Base-by-base conservation (phyloP, 2,329 filamentous ascomycete species). In the Fusarium subtropicale region DNA sequence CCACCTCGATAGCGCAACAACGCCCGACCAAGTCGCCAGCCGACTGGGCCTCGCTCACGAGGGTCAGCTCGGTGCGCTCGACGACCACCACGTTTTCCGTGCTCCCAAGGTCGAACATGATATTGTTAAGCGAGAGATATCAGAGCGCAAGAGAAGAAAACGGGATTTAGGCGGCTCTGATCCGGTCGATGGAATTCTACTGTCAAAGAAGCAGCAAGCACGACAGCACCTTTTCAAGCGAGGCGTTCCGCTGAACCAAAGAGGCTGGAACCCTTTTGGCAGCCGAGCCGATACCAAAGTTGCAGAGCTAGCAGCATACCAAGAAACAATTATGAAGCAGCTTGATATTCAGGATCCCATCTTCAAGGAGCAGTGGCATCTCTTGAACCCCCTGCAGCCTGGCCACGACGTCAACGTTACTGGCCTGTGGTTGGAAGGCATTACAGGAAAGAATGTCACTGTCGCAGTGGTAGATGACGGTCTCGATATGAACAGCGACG, bases 361-460 rank as follows among this genome's bases (percentile, higher is more conserved):
- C 54, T 99, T 98, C 80, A 85, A 87, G 42, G 91, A 97, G 59
- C 96, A 99, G 80, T 99, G 96, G 96, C 96, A 99, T 85, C 83
- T 99, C 47, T 90, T 92, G 82, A 99, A 99, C 77, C 85, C 91
- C 0, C 78, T 91, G 8, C 89, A 97, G 73, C 77, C 89, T 1
- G 95, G 94, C 8, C 92, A 98, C 80, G 96, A 99, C 78, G 87
- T 99, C 75, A 99, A 99, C 75, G 94, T 98, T n/a, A 97, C 94
- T 1, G 93, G 90, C 15, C 86, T 98, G 8, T 99, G 96, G 96
- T 78, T 93, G 73, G 89, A 96, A 72, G 95, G 94, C 7, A 90
- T 97, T 60, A 98, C 95, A 0, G 96, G 96, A 56, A 88, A 93
- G 74, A 95, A 95, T 65, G 87, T 92, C 20, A 97, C 93, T 2